Base-by-base conservation (phyloP, 1,284 basidiomycete species). In the Cutaneotrichosporon sp. region DNA sequence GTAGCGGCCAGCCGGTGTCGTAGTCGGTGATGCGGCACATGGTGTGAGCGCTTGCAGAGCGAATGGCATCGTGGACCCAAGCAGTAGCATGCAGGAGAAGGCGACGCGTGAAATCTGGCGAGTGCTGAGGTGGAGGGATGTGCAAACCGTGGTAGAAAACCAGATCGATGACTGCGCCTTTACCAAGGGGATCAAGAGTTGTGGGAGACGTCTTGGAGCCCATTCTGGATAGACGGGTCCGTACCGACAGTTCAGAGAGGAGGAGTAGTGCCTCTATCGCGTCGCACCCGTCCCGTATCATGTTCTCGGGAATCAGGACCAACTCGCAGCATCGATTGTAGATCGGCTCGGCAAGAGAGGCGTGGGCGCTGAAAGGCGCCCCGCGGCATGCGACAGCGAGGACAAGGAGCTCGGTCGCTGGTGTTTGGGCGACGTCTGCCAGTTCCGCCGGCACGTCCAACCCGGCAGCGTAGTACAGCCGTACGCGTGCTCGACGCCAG, bases 341-440 rank as follows among this genome's bases (percentile, higher is more conserved):
- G 22, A 54, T 32, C 2, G 10, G 35, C 5, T 41, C 33, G 25
- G 48, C 48, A 11, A 54, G 48, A 9, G 12, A 39, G 4, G 43
- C 5, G 24, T 50, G 26, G 2, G 43, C 25, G 14, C 22, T 34
- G 33, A 54, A 54, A 9, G 19, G 37, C 10, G 53, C 48, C 6
- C 53, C 53, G 7, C 53, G 38, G 33, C 53, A 46, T 3, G 53
- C 48, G 5, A 54, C 53, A 3, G 53, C 48, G 7, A 54, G 39
- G 8, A 54, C 27, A 10, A 50, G 44, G 22, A 54, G 31, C n/a
- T 24, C 31, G 24, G 43, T 54, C 14, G 53, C 53, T 1, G 53
- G 47, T 7, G 45, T 19, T 11, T 35, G 8, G 5, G 48, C 48
- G 3, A 46, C 27, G 44, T 43, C 52, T 7, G 41, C 47, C 5